These are phyloP conservation scores for Discostella stelligeroides DNA, from an alignment of 108 stramenopile genomes.

Conservation along the genomic window DNA sequence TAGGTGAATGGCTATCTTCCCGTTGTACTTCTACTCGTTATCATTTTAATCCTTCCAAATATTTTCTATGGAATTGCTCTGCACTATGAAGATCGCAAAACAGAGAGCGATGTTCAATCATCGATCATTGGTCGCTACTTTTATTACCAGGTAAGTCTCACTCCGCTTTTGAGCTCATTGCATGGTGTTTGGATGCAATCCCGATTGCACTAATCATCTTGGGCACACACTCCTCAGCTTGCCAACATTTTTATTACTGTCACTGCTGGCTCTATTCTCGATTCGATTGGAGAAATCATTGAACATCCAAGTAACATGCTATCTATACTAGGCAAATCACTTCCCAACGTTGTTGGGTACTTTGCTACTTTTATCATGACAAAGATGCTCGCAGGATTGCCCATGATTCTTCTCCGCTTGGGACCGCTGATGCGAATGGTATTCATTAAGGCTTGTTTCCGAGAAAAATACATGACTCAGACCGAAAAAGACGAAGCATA, in stretches of 20 bases:
- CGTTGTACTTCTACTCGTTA: conserved; percentile 75
- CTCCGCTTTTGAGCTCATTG: not conserved
- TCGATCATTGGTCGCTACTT: conserved; percentile 88
- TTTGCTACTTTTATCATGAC: conserved; percentile 86
- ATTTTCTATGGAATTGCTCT: conserved; percentile 80
- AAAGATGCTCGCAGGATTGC: conserved; percentile 87
- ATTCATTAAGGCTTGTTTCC: conserved; percentile 58
- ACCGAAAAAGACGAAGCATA: conserved; percentile 73
- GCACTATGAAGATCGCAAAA: conserved; percentile 79
- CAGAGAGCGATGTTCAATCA: conserved; percentile 75
- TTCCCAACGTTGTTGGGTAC: conserved; percentile 87
- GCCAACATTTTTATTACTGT: conserved; percentile 90
- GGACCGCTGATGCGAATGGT: conserved; percentile 69
- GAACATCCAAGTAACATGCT: conserved; percentile 77
- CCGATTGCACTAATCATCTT: not conserved
- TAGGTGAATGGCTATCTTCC: conserved; percentile 90
- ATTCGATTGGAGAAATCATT: conserved; percentile 78
- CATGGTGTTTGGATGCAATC: too few species aligned
- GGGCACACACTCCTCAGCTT: conserved; percentile 21
- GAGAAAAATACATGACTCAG: conserved; percentile 72
- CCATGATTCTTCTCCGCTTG: conserved; percentile 75
- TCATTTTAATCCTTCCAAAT: conserved; percentile 78
- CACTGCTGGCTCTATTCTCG: conserved; percentile 80
- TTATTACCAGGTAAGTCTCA: conserved; percentile 67
- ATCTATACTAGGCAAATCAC: conserved; percentile 67